These are phyloP conservation scores for Deinandra increscens DNA, from an alignment of 129 eudicot species.

Conservation along the genomic window DNA sequence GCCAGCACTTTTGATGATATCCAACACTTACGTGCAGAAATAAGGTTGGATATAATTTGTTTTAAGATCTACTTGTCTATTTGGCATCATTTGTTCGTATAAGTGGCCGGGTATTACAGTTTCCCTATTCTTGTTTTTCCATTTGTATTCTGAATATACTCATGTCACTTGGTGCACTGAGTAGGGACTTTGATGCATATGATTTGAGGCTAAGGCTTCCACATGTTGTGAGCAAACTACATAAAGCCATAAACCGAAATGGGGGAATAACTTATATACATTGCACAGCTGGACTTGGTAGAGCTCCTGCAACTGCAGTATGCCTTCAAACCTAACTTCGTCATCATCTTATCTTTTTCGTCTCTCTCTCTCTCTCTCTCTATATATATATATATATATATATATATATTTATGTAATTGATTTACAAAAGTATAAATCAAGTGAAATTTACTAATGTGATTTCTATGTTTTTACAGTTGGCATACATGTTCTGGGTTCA, in stretches of 20 bases:
- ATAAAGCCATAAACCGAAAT: conserved; percentile 68
- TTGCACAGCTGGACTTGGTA: conserved; percentile 96
- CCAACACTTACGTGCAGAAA: conserved; percentile 87
- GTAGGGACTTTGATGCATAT: conserved; percentile 91
- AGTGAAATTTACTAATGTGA: conserved; percentile 11
- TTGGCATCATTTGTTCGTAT: not conserved
- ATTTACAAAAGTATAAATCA: no score
- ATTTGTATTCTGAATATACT: not conserved
- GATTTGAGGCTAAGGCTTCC: conserved; percentile 90
- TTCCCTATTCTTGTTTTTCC: conserved; percentile 3
- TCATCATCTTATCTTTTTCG: not conserved
- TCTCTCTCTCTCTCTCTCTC: not conserved
- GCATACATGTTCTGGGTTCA: conserved; percentile 97
- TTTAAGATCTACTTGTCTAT: not conserved
- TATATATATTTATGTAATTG: no score
- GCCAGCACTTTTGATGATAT: conserved; percentile 63
- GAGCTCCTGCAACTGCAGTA: conserved; percentile 98
- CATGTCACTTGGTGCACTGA: conserved; percentile 19
- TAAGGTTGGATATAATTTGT: conserved; percentile 53
- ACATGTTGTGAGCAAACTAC: conserved; percentile 77
- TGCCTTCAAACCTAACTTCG: conserved; percentile 1
- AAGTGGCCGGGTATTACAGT: not conserved
- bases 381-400: not conserved
- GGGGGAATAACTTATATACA: conserved; percentile 91
- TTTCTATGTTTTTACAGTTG: conserved; percentile 48